Percentiles rank a stretch among this genome's conserved stretches.
Evolutionary conservation across 768 basidiomycete species (phyloP).

Genomic region (Favolaschia claudopus): DNA sequence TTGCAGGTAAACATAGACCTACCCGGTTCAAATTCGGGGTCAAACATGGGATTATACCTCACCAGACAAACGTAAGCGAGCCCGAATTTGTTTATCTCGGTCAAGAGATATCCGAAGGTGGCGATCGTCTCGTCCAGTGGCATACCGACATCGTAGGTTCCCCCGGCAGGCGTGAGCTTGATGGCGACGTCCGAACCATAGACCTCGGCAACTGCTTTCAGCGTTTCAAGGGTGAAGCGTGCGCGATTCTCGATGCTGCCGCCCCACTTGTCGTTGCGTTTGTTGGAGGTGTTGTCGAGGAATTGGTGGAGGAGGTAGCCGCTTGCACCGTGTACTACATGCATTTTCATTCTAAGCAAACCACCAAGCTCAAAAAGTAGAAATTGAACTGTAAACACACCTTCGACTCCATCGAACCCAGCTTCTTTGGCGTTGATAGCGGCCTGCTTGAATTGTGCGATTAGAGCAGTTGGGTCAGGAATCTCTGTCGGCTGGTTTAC

Average conservation of each 20-base stretch:
- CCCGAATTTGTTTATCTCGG: conserved; percentile 46
- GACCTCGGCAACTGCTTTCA: conserved; percentile 49
- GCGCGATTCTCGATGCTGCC: conserved; percentile 65
- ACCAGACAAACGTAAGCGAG: conserved; percentile 16
- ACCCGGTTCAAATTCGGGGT: not conserved
- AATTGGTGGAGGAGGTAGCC: conserved; percentile 60
- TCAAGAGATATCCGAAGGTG: conserved; percentile 49
- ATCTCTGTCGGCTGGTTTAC: conserved; percentile 48
- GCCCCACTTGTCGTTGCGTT: conserved; percentile 66
- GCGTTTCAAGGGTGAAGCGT: conserved; percentile 59
- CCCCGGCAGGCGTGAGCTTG: conserved; percentile 52
- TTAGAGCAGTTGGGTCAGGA: conserved; percentile 48
- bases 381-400: conserved; percentile 41
- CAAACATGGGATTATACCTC: not conserved
- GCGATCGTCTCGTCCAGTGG: conserved; percentile 51
- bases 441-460: conserved; percentile 50
- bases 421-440: conserved; percentile 57
- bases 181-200: conserved; percentile 54
- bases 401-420: conserved; percentile 66
- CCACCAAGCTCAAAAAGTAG: not conserved
- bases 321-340: conserved; percentile 50
- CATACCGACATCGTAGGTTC: conserved; percentile 58
- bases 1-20: not conserved
- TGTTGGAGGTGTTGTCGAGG: conserved; percentile 55
- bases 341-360: not conserved